Conservation (phyloP, 2,329 filamentous ascomycete species). For the Colletotrichum kahawae region DNA sequence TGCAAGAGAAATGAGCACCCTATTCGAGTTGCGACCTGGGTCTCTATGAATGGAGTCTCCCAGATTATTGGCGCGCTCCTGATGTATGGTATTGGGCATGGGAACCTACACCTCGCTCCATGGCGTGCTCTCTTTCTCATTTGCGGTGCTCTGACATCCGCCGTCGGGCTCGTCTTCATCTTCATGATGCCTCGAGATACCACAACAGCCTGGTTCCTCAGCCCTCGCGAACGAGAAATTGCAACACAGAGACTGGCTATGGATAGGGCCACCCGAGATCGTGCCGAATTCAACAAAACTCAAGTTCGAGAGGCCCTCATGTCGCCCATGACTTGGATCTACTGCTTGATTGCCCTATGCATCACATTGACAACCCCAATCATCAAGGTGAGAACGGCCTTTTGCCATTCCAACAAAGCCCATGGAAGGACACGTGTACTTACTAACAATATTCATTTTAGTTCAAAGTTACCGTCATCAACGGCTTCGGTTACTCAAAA, state of each 20-base stretch:
- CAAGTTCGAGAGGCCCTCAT: slow-evolving; percentile 25
- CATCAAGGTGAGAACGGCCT: slow-evolving; percentile 17
- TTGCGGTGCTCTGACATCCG: slow-evolving; percentile 13
- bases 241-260: slow-evolving; percentile 21
- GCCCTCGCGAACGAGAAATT: neutral
- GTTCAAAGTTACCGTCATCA: slow-evolving; percentile 20
- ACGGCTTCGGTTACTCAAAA: slow-evolving; percentile 20
- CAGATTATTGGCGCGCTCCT: slow-evolving; percentile 31
- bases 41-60: slow-evolving; percentile 31
- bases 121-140: slow-evolving; percentile 26
- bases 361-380: slow-evolving; percentile 26
- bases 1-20: slow-evolving; percentile 34
- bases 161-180: neutral
- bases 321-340: slow-evolving; percentile 20
- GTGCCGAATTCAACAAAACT: slow-evolving; percentile 17
- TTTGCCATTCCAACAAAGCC: neutral
- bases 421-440: rapidly evolving
- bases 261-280: slow-evolving; percentile 21
- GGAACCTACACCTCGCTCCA: slow-evolving; percentile 9
- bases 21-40: slow-evolving; percentile 32
- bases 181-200: slow-evolving; percentile 9
- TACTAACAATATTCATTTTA: neutral
- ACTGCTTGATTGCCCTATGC: slow-evolving; percentile 25
- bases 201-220: neutral
- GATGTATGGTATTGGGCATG: slow-evolving; percentile 30